Evolutionary conservation across 73 alveolate species (phyloP).

Genomic region (Tetrahymena thermophila): DNA sequence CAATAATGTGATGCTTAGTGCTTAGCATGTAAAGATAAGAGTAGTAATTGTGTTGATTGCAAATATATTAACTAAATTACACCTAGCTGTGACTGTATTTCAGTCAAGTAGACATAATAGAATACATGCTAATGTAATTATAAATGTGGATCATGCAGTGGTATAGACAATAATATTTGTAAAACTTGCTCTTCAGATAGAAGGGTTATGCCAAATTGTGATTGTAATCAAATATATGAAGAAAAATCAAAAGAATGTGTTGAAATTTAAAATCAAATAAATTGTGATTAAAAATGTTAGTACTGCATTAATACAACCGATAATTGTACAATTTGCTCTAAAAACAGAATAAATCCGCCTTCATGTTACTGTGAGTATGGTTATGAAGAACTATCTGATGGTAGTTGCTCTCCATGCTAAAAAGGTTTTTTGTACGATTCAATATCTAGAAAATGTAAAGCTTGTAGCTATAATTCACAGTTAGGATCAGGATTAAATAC

Average conservation of each 20-base stretch:
- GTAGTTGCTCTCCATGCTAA: not conserved
- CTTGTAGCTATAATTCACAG: not conserved
- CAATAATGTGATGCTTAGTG: not conserved
- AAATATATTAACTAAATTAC: too few relatives aligned
- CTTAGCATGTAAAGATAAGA: not conserved
- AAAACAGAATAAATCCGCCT: not conserved
- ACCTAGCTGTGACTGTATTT: not conserved
- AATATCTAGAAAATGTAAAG: not conserved
- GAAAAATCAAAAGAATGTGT: not conserved
- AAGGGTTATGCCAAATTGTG: not conserved
- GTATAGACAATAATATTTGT: not conserved
- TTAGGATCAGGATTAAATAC: not conserved
- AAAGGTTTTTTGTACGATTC: not conserved
- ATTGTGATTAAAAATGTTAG: not conserved
- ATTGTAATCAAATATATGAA: not conserved
- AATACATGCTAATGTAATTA: not conserved
- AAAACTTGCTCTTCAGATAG: not conserved
- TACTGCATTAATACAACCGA: not conserved
- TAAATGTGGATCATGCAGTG: not conserved
- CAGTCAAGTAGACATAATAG: not conserved
- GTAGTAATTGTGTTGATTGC: not conserved
- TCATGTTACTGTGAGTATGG: not conserved
- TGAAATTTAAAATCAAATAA: too few relatives aligned
- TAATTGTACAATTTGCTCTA: not conserved
- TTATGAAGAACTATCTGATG: not conserved